phyloP scores from a whole-genome alignment of 2,329 filamentous ascomycete genomes.

The Decorospora gaudefroyi region DNA sequence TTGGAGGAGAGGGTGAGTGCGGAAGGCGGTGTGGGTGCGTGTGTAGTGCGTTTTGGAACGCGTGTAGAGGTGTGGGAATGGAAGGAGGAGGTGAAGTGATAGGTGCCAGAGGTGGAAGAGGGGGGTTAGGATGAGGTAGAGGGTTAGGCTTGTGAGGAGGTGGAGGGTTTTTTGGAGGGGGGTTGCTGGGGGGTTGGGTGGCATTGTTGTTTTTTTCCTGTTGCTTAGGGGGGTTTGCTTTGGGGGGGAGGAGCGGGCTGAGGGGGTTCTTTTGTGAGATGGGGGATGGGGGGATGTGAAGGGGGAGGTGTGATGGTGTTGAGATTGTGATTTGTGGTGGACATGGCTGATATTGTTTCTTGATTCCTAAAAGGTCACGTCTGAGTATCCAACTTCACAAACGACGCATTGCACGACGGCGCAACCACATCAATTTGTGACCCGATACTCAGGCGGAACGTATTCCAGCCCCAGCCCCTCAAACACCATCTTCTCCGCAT shows the following conservation, averaged over 20 bases:
- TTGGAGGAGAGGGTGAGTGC: background rate
- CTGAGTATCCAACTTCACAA: too few species aligned
- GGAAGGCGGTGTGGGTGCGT: background rate
- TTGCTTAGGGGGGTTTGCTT: too few species aligned
- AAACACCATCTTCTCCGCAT: conserved; percentile 80
- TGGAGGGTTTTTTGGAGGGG: background rate
- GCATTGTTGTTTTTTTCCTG: too few species aligned
- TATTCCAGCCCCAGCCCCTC: conserved; percentile 67
- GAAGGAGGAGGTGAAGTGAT: background rate
- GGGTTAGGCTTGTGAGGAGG: background rate
- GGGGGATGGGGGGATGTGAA: too few species aligned
- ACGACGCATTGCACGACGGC: too few species aligned
- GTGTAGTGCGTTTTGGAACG: background rate
- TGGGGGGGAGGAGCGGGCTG: too few species aligned
- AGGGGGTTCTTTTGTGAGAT: too few species aligned
- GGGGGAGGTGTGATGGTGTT: too few species aligned
- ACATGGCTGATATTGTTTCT: too few species aligned
- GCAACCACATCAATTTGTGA: conserved; percentile 52
- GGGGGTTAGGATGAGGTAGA: conserved; percentile 5
- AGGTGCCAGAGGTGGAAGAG: conserved; percentile 8
- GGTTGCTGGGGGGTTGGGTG: background rate
- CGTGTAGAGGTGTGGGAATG: background rate
- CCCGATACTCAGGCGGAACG: conserved; percentile 51
- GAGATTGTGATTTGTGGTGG: too few species aligned
- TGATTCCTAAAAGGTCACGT: too few species aligned